Percentiles rank a stretch among this genome's conserved stretches.
phyloP scores from a whole-genome alignment of 129 eudicot species.

The Saussurea involucrata region DNA sequence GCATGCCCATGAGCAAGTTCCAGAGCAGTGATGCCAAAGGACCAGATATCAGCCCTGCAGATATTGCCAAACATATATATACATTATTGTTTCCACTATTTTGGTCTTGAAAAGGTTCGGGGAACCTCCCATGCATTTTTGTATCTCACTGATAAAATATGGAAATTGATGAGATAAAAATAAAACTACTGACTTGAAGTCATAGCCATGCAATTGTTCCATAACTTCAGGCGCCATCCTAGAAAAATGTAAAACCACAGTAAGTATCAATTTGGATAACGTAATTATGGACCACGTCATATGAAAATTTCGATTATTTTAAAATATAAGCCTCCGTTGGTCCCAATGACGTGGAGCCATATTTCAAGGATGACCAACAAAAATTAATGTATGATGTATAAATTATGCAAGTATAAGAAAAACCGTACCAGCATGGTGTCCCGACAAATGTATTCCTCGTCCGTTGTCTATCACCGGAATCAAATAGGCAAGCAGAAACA shows the following conservation, averaged over 20 bases:
- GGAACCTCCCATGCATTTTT: neutral
- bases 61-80: slow-evolving; percentile 10
- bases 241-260: slow-evolving; percentile 22
- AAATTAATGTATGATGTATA: neutral
- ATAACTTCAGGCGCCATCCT: slow-evolving; percentile 99
- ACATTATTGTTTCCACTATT: neutral
- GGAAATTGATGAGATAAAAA: neutral
- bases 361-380: neutral
- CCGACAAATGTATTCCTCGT: slow-evolving; percentile 89
- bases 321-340: neutral
- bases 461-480: slow-evolving; percentile 83
- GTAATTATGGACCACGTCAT: neutral
- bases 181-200: slow-evolving; percentile 67
- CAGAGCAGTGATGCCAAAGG: slow-evolving; percentile 96
- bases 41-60: slow-evolving; percentile 98
- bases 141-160: neutral
- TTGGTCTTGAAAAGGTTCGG: neutral
- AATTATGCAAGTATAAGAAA: neutral
- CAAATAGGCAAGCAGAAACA: slow-evolving; percentile 95
- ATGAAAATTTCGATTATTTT: neutral
- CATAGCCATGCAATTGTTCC: slow-evolving; percentile 95
- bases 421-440: slow-evolving; percentile 86
- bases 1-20: slow-evolving; percentile 99
- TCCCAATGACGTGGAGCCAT: neutral
- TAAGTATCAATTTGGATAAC: neutral